A percentile compares a stretch with the other conserved stretches of the same genome.
Conservation (phyloP, 805 yeast genomes). For the Spathaspora passalidarum region DNA sequence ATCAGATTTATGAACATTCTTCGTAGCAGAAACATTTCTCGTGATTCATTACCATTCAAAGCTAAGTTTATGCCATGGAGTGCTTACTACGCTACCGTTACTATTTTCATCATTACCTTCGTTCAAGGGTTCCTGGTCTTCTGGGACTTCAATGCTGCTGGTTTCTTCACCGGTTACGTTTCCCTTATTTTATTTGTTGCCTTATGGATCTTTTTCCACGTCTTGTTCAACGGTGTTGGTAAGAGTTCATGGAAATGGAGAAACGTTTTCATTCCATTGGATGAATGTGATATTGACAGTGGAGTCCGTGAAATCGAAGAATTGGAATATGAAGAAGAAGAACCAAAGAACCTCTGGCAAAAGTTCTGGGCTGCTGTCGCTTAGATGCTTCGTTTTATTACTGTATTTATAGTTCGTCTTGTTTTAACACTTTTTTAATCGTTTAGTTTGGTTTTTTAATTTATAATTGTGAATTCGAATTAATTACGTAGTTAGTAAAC, state of each 20-base stretch:
- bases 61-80: slow-evolving; percentile 66
- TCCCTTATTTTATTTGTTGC: slow-evolving; percentile 61
- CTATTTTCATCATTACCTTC: slow-evolving; percentile 54
- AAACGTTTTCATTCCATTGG: slow-evolving; percentile 40
- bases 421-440: not conserved
- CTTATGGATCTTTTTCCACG: slow-evolving; percentile 54
- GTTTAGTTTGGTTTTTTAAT: not conserved
- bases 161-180: slow-evolving; percentile 69
- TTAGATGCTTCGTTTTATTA: slow-evolving; percentile 4
- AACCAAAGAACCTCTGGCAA: slow-evolving; percentile 51
- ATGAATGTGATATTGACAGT: slow-evolving; percentile 69
- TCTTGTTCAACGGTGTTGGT: slow-evolving; percentile 44
- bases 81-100: slow-evolving; percentile 60
- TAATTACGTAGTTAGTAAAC: not conserved
- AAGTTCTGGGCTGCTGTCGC: slow-evolving; percentile 48
- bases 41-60: slow-evolving; percentile 72
- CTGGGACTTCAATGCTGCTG: slow-evolving; percentile 48
- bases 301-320: slow-evolving; percentile 65
- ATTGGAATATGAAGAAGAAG: slow-evolving; percentile 53
- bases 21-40: slow-evolving; percentile 56
- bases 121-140: slow-evolving; percentile 73
- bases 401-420: not conserved
- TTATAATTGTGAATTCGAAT: not conserved
- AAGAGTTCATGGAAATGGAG: slow-evolving; percentile 29
- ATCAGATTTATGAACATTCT: slow-evolving; percentile 68